Evolutionary conservation across 2,329 filamentous ascomycete species (phyloP), one percentile per base, ranked within the genome.

Genomic region (Dothideomycetes sp.): DNA sequence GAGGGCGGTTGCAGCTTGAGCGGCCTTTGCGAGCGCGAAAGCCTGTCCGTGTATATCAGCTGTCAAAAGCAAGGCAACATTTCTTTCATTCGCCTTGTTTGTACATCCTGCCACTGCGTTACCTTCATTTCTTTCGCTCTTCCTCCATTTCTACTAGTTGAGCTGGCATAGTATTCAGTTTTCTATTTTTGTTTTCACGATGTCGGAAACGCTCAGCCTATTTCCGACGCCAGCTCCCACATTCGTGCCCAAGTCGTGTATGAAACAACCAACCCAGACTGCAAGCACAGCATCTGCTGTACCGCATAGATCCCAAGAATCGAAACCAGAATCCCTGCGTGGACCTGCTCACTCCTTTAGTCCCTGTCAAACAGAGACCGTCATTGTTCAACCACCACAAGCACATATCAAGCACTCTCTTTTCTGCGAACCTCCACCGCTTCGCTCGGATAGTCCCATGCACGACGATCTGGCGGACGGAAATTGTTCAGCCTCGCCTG

Each of bases 331-430:
- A 10, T 29, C 29, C 12, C 35, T 37, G 15, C 34, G 31, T 22
- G 39, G 39, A 12, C 39, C 37, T 15, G 39, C 39, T 10, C 10
- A 37, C 16, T 34, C 37, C n/a, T 9, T 41, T 29, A 37, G 34
- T 8, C 19, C 39, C 17, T 19, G 30, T 27, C 7, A 27, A 27
- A 27, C 12, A 12, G 22, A 27, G 7, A 7, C 12, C 22, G 22
- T 27, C 12, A 12, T 27, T 12, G 40, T 54, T 8, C 45, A 47
- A 29, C 49, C 51, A 17, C 48, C 49, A 8, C 24, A 40, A 31
- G 44, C 51, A 15, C 43, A 49, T 3, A 46, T 55, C 37, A 52
- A 56, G 34, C 54, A 54, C 34, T 51, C 54, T 7, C 44, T 55
- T 12, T 52, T 55, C 30, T 55, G 52, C 36, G 46, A 49, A 19